phyloP scores from a whole-genome alignment of 2,329 filamentous ascomycete species.

The Macrophomina phaseolina region DNA sequence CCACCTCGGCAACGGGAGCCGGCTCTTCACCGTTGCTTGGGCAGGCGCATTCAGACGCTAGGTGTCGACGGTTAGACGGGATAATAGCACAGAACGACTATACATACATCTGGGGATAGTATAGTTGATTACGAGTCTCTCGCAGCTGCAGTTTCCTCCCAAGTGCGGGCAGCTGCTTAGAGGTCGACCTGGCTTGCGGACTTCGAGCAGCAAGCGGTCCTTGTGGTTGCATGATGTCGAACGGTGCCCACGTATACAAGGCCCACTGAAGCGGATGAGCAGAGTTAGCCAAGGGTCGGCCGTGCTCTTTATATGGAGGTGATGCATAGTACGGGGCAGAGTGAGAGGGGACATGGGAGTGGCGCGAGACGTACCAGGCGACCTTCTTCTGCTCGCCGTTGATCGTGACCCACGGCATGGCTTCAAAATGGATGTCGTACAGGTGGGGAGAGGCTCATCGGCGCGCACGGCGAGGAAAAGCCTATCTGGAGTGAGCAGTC shows the following conservation, averaged over 20 bases:
- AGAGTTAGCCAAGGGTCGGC: neutral
- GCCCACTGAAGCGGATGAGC: slow-evolving; percentile 59
- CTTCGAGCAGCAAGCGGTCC: slow-evolving; percentile 71
- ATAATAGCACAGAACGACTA: neutral
- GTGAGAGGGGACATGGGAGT: neutral
- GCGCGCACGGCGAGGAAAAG: neutral
- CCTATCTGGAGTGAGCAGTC: slow-evolving; percentile 18
- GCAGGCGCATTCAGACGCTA: slow-evolving; percentile 45
- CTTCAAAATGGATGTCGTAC: slow-evolving; percentile 3
- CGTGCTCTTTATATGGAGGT: slow-evolving; percentile 27
- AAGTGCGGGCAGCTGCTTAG: slow-evolving; percentile 73
- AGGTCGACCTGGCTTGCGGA: slow-evolving; percentile 74
- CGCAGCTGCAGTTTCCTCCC: slow-evolving; percentile 66
- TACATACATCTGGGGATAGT: slow-evolving; percentile 47
- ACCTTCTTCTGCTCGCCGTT: slow-evolving; percentile 76
- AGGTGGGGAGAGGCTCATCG: slow-evolving; percentile 6
- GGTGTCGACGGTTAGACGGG: neutral
- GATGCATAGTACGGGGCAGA: slow-evolving; percentile 9
- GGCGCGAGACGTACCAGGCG: slow-evolving; percentile 65
- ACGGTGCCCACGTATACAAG: slow-evolving; percentile 76
- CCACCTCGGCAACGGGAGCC: slow-evolving; percentile 23
- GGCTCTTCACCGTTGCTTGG: slow-evolving; percentile 31
- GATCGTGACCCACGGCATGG: slow-evolving; percentile 57
- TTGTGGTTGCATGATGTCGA: slow-evolving; percentile 76
- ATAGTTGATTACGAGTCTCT: slow-evolving; percentile 62